A percentile compares a stretch with the other conserved stretches of the same genome.
phyloP scores from a whole-genome alignment of 2,329 filamentous ascomycete genomes.

The Aquanectria penicillioides region DNA sequence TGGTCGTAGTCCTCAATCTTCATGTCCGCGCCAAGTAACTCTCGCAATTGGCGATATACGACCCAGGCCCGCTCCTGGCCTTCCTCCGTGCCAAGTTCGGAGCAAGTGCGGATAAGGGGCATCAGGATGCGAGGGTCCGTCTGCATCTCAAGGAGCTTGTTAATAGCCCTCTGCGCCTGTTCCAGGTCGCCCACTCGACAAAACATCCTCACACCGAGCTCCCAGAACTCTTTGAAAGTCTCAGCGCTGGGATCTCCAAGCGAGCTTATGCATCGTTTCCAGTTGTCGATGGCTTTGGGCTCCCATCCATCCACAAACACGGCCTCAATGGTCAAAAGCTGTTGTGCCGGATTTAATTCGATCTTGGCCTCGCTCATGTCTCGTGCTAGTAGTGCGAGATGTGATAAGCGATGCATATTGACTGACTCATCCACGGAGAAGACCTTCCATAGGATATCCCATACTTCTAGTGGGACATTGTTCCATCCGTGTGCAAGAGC shows the following conservation, averaged over 20 bases:
- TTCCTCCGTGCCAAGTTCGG: conserved; percentile 59
- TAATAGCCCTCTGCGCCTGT: conserved; percentile 66
- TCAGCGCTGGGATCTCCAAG: conserved; percentile 59
- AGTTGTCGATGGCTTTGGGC: conserved; percentile 68
- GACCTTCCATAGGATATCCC: conserved; percentile 73
- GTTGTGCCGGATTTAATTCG: conserved; percentile 64
- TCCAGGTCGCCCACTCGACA: conserved; percentile 66
- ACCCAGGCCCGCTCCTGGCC: conserved; percentile 70
- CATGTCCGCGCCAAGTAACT: conserved; percentile 68
- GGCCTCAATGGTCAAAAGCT: conserved; percentile 74
- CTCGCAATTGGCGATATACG: conserved; percentile 72
- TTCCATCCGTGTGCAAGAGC: conserved; percentile 58
- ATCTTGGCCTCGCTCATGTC: conserved; percentile 72
- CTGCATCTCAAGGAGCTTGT: conserved; percentile 61
- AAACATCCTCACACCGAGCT: conserved; percentile 73
- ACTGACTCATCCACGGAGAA: conserved; percentile 62
- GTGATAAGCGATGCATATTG: conserved; percentile 66
- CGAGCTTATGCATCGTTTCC: conserved; percentile 66
- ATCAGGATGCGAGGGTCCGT: conserved; percentile 68
- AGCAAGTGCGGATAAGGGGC: conserved; percentile 76
- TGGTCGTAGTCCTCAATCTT: conserved; percentile 80
- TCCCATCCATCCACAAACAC: conserved; percentile 71
- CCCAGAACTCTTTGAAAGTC: conserved; percentile 66
- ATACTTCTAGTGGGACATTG: conserved; percentile 67
- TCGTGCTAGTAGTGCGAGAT: conserved; percentile 69